Evolutionary conservation across 805 yeast genomes (phyloP).

Genomic region (Wickerhamia fluorescens): DNA sequence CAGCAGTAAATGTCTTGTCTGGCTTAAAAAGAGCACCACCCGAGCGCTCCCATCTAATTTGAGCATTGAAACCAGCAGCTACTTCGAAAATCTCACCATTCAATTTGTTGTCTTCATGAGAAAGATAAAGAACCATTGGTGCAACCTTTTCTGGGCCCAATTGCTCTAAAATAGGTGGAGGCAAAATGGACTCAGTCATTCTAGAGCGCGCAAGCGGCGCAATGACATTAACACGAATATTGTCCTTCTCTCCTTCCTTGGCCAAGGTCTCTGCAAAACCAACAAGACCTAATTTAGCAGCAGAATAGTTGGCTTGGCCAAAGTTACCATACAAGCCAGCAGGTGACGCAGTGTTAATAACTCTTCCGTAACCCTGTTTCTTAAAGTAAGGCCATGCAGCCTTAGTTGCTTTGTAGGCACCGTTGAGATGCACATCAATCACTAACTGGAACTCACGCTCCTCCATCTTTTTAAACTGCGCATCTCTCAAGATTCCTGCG

Average conservation of each 20-base stretch:
- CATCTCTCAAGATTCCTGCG: slow-evolving; percentile 91
- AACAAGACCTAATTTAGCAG: slow-evolving; percentile 84
- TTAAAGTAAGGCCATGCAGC: slow-evolving; percentile 92
- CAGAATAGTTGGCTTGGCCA: slow-evolving; percentile 94
- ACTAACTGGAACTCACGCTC: slow-evolving; percentile 75
- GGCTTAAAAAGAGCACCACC: slow-evolving; percentile 82
- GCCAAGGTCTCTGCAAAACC: slow-evolving; percentile 94
- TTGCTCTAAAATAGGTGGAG: slow-evolving; percentile 74
- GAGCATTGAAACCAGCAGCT: slow-evolving; percentile 91
- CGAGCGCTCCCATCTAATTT: slow-evolving; percentile 91
- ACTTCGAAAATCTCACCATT: slow-evolving; percentile 80
- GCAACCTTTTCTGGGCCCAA: slow-evolving; percentile 84
- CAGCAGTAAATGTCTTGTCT: slow-evolving; percentile 73
- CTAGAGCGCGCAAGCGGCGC: slow-evolving; percentile 94
- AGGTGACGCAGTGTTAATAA: slow-evolving; percentile 91
- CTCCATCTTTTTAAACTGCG: slow-evolving; percentile 79
- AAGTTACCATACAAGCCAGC: slow-evolving; percentile 96
- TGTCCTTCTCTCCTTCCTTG: slow-evolving; percentile 83
- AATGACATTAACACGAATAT: slow-evolving; percentile 78
- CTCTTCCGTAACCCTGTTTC: slow-evolving; percentile 80
- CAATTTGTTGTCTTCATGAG: slow-evolving; percentile 55
- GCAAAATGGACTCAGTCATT: slow-evolving; percentile 89
- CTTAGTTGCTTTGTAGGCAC: slow-evolving; percentile 75
- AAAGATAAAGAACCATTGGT: slow-evolving; percentile 79
- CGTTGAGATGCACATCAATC: slow-evolving; percentile 81